Conservation (phyloP, 164 flowering plant genomes). For the Euptelea pleiosperma region DNA sequence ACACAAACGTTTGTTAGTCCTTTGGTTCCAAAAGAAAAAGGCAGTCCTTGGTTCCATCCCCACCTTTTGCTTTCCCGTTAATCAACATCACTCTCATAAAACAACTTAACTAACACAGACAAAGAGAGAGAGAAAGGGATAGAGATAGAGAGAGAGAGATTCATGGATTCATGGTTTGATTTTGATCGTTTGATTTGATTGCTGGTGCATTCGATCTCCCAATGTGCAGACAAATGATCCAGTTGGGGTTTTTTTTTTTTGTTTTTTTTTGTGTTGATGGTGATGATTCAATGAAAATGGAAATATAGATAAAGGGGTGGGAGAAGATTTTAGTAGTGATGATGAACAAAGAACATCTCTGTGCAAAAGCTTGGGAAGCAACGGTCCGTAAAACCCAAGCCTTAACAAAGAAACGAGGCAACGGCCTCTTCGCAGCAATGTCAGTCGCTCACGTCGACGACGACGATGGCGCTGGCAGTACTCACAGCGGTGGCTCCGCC, state of each 20-base stretch:
- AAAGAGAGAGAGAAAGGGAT: background rate
- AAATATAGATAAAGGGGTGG: background rate
- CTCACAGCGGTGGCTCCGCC: no score
- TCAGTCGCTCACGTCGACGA: slow-evolving; percentile 48
- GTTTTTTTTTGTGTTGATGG: no score
- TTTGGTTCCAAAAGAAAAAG: background rate
- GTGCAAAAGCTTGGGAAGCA: slow-evolving; percentile 71
- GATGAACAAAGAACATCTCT: slow-evolving; percentile 44
- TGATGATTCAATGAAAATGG: background rate
- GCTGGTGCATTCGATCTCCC: no score
- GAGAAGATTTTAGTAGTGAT: background rate
- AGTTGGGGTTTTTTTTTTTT: background rate
- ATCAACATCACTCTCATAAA: background rate
- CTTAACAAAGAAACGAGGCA: slow-evolving; percentile 54
- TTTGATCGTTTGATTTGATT: background rate
- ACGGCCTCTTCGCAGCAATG: slow-evolving; percentile 51
- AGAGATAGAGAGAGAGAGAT: background rate
- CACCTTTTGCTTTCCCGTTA: slow-evolving; percentile 2
- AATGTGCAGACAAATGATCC: background rate
- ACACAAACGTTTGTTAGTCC: no score
- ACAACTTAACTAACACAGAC: no score
- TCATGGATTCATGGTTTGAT: no score
- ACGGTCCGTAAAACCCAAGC: slow-evolving; percentile 68
- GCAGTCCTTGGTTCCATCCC: background rate
- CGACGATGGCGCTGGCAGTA: slow-evolving; percentile 37